Percentiles rank a stretch among this genome's conserved stretches.
Conservation (phyloP, 805 yeast genomes). For the Torulaspora maleeae region DNA sequence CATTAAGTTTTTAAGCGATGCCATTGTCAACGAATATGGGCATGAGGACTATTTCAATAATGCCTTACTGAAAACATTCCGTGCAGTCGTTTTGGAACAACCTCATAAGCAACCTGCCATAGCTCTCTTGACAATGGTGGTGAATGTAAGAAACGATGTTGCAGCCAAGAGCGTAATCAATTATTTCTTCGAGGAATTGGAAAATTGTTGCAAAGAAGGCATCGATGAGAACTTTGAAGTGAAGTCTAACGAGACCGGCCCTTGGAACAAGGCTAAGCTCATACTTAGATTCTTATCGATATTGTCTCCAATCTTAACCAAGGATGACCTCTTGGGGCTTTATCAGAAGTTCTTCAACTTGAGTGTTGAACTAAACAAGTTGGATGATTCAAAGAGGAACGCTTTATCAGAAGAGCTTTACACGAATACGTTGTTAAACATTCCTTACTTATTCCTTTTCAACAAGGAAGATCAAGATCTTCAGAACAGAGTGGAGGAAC, state of each 20-base stretch:
- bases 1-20: conserved; percentile 62
- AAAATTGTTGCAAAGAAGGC: conserved; percentile 45
- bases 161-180: conserved; percentile 69
- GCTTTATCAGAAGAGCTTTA: conserved; percentile 66
- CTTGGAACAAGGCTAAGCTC: conserved; percentile 68
- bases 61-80: conserved; percentile 57
- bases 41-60: conserved; percentile 55
- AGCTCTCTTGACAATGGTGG: conserved; percentile 59
- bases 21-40: conserved; percentile 61
- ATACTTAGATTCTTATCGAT: conserved; percentile 65
- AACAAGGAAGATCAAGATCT: conserved; percentile 33
- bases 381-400: conserved; percentile 38
- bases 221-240: conserved; percentile 25
- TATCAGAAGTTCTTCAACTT: conserved; percentile 50
- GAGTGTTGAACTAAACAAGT: conserved; percentile 54
- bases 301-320: conserved; percentile 56
- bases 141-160: conserved; percentile 57
- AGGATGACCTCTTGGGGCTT: conserved; percentile 45
- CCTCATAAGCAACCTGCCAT: conserved; percentile 84
- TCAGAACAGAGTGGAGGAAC: conserved; percentile 38
- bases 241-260: conserved; percentile 45
- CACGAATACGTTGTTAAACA: conserved; percentile 53
- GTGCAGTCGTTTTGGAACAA: conserved; percentile 74
- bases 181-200: conserved; percentile 60
- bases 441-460: conserved; percentile 60